phyloP scores from a whole-genome alignment of 2,329 filamentous ascomycete genomes.

The Talaromyces sp. region DNA sequence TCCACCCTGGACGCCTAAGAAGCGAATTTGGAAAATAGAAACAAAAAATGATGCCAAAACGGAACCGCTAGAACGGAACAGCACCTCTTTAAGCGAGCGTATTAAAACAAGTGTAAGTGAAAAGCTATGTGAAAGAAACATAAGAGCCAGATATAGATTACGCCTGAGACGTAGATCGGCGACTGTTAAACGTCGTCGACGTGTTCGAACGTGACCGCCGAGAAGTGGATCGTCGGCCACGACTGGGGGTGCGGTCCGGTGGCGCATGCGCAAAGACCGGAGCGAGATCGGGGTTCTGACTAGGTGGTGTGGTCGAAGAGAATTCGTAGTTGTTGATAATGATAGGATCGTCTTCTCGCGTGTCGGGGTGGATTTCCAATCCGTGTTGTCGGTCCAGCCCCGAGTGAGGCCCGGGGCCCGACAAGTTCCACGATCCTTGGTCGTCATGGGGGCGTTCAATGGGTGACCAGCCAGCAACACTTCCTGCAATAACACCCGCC shows the following conservation, averaged over 20 bases:
- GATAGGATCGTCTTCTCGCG: slow-evolving; percentile 40
- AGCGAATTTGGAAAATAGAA: neutral
- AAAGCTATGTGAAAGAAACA: neutral
- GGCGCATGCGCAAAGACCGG: slow-evolving; percentile 41
- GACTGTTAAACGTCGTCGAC: slow-evolving; percentile 8
- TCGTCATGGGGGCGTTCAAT: slow-evolving; percentile 45
- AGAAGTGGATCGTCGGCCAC: slow-evolving; percentile 31
- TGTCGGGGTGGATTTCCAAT: slow-evolving; percentile 44
- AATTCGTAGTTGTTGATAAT: slow-evolving; percentile 29
- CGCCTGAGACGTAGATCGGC: slow-evolving; percentile 13
- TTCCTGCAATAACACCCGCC: slow-evolving; percentile 62
- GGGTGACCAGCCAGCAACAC: slow-evolving; percentile 59
- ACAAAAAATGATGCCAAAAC: neutral
- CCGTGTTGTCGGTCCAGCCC: slow-evolving; percentile 37
- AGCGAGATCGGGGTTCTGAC: slow-evolving; percentile 41
- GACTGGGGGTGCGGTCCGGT: slow-evolving; percentile 25
- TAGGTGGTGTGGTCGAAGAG: slow-evolving; percentile 36
- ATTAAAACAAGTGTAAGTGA: neutral
- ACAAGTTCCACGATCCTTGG: slow-evolving; percentile 34
- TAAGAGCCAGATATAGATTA: slow-evolving; percentile 12
- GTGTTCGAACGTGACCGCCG: slow-evolving; percentile 30
- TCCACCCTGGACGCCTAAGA: neutral
- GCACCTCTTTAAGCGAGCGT: neutral
- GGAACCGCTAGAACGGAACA: neutral
- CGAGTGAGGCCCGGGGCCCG: slow-evolving; percentile 29